phyloP scores from a whole-genome alignment of 129 eudicot species.

The Lonicera japonica region DNA sequence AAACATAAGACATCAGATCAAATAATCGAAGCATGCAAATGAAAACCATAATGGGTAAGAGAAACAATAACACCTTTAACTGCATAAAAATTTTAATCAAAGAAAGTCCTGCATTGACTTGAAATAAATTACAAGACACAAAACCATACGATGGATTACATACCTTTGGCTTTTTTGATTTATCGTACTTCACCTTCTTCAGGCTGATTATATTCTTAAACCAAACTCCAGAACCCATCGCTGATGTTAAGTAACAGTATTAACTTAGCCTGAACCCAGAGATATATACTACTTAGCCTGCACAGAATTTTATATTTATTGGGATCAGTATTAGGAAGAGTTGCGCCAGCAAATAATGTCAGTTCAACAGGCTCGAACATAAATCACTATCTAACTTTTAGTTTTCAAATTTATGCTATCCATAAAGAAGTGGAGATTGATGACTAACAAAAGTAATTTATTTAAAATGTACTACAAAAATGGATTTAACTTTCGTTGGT shows the following conservation, averaged over 20 bases:
- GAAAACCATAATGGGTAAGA: background rate
- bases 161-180: conserved; percentile 48
- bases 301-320: background rate
- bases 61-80: no score
- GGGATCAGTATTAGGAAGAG: background rate
- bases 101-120: background rate
- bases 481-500: no score
- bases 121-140: background rate
- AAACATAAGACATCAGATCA: background rate
- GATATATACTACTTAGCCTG: conserved; percentile 2
- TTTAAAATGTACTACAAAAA: no score
- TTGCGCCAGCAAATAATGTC: background rate
- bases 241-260: conserved; percentile 11
- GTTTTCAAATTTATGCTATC: no score
- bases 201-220: conserved; percentile 55
- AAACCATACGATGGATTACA: background rate
- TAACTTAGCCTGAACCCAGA: background rate
- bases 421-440: no score
- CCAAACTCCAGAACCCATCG: conserved; percentile 80
- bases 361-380: background rate
- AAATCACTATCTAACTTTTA: background rate
- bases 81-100: no score
- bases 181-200: conserved; percentile 52
- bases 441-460: no score
- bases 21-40: background rate